Evolutionary conservation across 2,329 filamentous ascomycete species (phyloP).

Genomic region (Claviceps sp.): DNA sequence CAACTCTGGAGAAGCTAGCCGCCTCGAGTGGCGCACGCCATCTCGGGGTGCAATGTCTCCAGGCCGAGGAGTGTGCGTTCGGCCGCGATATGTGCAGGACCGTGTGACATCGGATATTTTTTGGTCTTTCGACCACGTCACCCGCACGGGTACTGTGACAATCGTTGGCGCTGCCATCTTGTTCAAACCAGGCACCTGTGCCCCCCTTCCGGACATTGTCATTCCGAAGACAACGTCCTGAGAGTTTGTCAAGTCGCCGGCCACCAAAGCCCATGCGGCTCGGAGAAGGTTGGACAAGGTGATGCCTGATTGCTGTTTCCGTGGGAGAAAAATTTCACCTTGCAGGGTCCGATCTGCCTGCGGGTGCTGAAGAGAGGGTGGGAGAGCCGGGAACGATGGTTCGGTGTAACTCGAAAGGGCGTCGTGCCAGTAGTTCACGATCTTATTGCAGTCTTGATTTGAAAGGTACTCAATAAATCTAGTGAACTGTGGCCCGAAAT

Average conservation of each 20-base stretch:
- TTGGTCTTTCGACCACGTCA: conserved; percentile 18
- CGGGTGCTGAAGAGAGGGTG: too few relatives aligned
- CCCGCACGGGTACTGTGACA: conserved; percentile 27
- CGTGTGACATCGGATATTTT: too few relatives aligned
- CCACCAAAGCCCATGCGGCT: conserved; percentile 36
- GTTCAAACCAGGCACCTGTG: conserved; percentile 10
- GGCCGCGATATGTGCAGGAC: too few relatives aligned
- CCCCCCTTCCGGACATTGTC: conserved; percentile 26
- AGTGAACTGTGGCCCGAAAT: background rate
- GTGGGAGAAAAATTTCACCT: too few relatives aligned
- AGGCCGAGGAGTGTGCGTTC: too few relatives aligned
- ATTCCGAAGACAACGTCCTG: conserved; percentile 29
- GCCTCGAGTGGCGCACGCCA: too few relatives aligned
- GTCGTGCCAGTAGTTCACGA: background rate
- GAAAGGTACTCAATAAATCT: conserved; percentile 10
- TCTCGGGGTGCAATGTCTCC: too few relatives aligned
- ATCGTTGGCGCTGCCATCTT: conserved; percentile 19
- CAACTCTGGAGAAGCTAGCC: too few relatives aligned
- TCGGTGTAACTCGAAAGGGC: background rate
- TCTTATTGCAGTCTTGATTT: background rate
- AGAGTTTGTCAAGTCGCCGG: conserved; percentile 30
- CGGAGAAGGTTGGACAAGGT: conserved; percentile 8
- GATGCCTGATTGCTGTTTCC: conserved; percentile 11
- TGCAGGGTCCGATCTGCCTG: too few relatives aligned
- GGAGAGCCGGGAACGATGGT: background rate